Conservation (phyloP, 179 eudicot genomes). For the Beta corolliflora region DNA sequence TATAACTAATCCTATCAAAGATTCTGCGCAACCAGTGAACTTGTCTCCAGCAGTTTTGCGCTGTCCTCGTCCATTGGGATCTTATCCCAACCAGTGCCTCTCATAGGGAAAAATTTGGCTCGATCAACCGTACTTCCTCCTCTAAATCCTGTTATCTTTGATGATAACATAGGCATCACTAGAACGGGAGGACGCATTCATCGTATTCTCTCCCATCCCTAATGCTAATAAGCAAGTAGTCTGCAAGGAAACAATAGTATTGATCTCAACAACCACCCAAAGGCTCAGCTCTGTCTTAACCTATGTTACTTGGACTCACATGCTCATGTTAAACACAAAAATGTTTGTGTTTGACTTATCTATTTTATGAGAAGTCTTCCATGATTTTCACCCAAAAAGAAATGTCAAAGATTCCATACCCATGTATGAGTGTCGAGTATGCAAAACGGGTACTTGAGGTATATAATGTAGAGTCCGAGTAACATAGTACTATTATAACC, state of each 20-base stretch:
- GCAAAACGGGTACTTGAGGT: no score
- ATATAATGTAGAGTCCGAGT: no score
- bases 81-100: slow-evolving; percentile 66
- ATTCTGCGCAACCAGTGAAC: slow-evolving; percentile 41
- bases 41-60: slow-evolving; percentile 57
- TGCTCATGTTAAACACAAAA: no score
- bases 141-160: slow-evolving; percentile 96
- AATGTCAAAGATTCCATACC: no score
- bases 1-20: slow-evolving; percentile 30
- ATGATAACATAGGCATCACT: slow-evolving; percentile 92
- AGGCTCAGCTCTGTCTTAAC: no score
- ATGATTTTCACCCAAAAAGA: no score
- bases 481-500: no score
- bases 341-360: no score
- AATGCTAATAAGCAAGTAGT: slow-evolving; percentile 67
- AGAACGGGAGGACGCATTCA: slow-evolving; percentile 89
- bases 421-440: no score
- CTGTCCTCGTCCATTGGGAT: slow-evolving; percentile 59
- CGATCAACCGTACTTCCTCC: slow-evolving; percentile 57
- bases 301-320: no score
- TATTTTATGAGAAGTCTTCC: no score
- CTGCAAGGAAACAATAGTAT: slow-evolving; percentile 40
- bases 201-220: slow-evolving; percentile 81
- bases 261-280: neutral
- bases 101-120: slow-evolving; percentile 55